Percentiles rank a stretch among this genome's conserved stretches.
Evolutionary conservation across 331 rosid genomes (phyloP).

Genomic region (Spiraea crenata): DNA sequence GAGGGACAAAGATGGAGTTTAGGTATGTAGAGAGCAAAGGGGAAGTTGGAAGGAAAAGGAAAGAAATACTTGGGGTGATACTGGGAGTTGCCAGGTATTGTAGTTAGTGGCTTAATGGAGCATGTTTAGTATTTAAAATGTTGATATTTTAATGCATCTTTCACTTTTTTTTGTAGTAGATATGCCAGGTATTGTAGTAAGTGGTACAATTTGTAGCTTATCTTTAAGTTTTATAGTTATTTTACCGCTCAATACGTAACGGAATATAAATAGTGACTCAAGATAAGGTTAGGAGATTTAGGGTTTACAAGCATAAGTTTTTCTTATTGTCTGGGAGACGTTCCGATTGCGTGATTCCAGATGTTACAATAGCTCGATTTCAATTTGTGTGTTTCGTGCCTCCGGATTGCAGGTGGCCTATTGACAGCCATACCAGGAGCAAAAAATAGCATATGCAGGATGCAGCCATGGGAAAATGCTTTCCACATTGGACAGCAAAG

Average conservation of each 20-base stretch:
- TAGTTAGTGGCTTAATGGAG: conserved; percentile 32
- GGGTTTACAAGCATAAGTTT: too few species aligned
- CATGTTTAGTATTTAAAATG: conserved; percentile 23
- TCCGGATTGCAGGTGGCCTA: background rate
- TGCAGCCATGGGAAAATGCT: conserved; percentile 11
- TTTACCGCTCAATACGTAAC: too few species aligned
- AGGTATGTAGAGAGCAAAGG: conserved; percentile 8
- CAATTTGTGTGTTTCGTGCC: too few species aligned
- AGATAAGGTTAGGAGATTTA: too few species aligned
- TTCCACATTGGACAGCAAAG: conserved; percentile 33
- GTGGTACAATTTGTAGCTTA: too few species aligned
- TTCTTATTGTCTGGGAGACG: too few species aligned
- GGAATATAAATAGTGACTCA: too few species aligned
- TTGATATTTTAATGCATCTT: background rate
- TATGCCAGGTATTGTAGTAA: background rate
- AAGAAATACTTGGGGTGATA: background rate
- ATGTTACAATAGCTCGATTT: too few species aligned
- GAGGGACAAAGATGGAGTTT: background rate
- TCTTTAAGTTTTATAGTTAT: too few species aligned
- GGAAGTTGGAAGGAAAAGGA: background rate
- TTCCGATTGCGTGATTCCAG: too few species aligned
- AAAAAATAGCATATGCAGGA: background rate
- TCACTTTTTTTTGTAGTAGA: background rate
- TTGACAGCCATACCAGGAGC: background rate
- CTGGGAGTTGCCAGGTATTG: conserved; percentile 6